phyloP scores from a whole-genome alignment of 257 asterid species.

The Solanum tarapatanum region DNA sequence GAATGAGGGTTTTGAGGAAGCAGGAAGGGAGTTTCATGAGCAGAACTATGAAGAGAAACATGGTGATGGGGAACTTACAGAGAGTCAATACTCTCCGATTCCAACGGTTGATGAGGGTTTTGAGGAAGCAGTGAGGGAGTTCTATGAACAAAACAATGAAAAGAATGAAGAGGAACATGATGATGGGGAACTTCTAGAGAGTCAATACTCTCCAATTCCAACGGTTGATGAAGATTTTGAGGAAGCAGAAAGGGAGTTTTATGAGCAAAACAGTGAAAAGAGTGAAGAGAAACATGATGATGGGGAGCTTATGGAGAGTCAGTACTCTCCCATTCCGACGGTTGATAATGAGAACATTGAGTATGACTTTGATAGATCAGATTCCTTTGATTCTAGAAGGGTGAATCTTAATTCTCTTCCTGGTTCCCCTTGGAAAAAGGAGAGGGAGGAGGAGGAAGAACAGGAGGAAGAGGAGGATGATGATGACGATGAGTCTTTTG shows the following conservation, averaged over 20 bases:
- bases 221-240: conserved; percentile 6
- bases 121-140: conserved; percentile 8
- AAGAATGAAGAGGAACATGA: conserved; percentile 22
- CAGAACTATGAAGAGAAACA: conserved; percentile 15
- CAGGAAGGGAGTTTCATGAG: conserved; percentile 12
- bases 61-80: conserved; percentile 5
- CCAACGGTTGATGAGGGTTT: conserved; percentile 5
- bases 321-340: conserved; percentile 16
- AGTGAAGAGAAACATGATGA: conserved; percentile 18
- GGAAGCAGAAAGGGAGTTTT: conserved; percentile 7
- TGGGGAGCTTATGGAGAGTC: conserved; percentile 14
- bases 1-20: conserved; percentile 20
- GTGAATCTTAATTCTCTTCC: conserved; percentile 45
- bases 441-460: conserved; percentile 12
- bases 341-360: conserved; percentile 32
- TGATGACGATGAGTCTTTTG: conserved; percentile 31
- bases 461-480: conserved; percentile 22
- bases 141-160: conserved; percentile 2
- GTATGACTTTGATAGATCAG: conserved; percentile 51
- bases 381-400: conserved; percentile 62
- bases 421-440: conserved; percentile 30
- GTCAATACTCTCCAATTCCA: conserved; percentile 15
- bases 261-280: conserved; percentile 8
- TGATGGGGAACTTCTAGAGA: conserved; percentile 6
- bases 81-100: conserved; percentile 19